Evolutionary conservation across 192 early-diverging fungal species (phyloP).

Genomic region (Rhizophagus sp.): DNA sequence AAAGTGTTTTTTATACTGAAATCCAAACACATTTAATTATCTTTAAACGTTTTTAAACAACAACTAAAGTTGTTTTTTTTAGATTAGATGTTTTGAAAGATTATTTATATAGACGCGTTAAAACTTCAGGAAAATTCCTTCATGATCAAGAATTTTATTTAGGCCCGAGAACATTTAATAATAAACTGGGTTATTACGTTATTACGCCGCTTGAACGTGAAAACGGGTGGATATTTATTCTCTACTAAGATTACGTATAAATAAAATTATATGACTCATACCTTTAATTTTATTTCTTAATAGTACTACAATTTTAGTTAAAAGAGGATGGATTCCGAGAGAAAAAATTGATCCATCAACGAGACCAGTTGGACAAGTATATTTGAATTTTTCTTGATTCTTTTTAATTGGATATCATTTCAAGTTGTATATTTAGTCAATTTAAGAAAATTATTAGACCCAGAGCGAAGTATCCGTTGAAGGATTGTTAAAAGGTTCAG

Average conservation of each 20-base stretch:
- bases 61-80: constrained; percentile 30
- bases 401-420: constrained; percentile 8
- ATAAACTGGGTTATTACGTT: constrained; percentile 69
- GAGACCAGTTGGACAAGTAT: constrained; percentile 48
- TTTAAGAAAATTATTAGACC: constrained; percentile 32
- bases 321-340: constrained; percentile 86
- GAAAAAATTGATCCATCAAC: constrained; percentile 60
- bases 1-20: neutral
- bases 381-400: neutral
- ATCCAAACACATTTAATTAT: neutral
- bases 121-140: constrained; percentile 65
- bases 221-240: constrained; percentile 50
- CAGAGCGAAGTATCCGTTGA: constrained; percentile 62
- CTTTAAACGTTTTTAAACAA: neutral
- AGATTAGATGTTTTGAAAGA: constrained; percentile 49
- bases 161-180: constrained; percentile 72
- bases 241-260: neutral
- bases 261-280: neutral
- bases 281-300: constrained; percentile 1
- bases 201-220: constrained; percentile 76
- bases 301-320: constrained; percentile 73
- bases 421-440: neutral
- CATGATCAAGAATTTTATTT: constrained; percentile 82
- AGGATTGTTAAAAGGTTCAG: constrained; percentile 64
- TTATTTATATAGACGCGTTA: constrained; percentile 78